A percentile compares a stretch with the other conserved stretches of the same genome.
Evolutionary conservation across 108 stramenopile species (phyloP).

Genomic region (Cyclotella cryptica): DNA sequence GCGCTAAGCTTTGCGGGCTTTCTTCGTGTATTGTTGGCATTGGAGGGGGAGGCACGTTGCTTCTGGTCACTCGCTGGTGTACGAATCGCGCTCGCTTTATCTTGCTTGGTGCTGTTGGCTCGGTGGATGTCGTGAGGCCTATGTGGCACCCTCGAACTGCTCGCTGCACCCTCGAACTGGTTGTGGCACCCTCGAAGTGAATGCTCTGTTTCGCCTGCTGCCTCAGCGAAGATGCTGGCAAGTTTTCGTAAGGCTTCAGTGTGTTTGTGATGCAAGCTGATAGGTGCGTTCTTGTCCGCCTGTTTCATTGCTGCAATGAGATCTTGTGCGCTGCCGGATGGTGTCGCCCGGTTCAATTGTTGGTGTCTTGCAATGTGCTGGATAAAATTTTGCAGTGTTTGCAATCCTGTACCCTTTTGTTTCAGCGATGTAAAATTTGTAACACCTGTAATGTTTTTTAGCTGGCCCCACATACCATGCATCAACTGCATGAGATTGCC

Average conservation of each 20-base stretch:
- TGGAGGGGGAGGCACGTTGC: not conserved
- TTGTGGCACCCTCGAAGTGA: not conserved
- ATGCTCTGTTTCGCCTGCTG: not conserved
- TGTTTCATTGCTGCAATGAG: not conserved
- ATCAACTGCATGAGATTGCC: constrained; percentile 25
- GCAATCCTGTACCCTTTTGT: not conserved
- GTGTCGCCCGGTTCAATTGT: not conserved
- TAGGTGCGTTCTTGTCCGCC: not conserved
- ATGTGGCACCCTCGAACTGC: constrained; percentile 19
- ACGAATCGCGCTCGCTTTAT: not conserved
- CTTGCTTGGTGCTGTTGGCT: not conserved
- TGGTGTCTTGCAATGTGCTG: constrained; percentile 12
- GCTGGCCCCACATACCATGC: constrained; percentile 56
- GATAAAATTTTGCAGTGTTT: constrained; percentile 35
- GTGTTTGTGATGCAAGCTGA: not conserved
- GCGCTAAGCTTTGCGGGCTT: too few species aligned
- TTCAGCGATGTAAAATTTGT: not conserved
- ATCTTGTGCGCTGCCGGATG: too few species aligned
- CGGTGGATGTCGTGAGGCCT: not conserved
- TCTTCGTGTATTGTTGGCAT: too few species aligned
- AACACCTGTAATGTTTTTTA: constrained; percentile 31
- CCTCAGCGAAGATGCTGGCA: not conserved
- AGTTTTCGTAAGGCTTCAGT: not conserved
- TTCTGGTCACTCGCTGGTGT: too few species aligned
- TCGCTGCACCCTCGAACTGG: not conserved